These are phyloP conservation scores for Acacia acuminata DNA, from an alignment of 306 rosid genomes.

Conservation along the genomic window DNA sequence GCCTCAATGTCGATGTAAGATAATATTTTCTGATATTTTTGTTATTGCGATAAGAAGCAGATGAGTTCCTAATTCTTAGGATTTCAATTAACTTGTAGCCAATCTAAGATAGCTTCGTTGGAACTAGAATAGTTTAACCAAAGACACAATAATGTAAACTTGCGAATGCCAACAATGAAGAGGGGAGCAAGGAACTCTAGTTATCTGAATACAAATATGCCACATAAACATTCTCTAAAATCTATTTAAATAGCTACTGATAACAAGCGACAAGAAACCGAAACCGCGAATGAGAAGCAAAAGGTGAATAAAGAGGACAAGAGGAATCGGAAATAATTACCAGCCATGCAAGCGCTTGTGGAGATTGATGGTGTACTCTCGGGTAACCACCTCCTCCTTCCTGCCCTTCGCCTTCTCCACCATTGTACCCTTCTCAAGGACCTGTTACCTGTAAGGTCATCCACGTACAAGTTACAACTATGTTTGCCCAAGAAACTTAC, in stretches of 20 bases:
- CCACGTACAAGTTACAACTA: background rate
- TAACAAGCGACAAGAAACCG: background rate
- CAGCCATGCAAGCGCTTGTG: slow-evolving; percentile 95
- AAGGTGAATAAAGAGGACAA: background rate
- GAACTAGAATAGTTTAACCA: background rate
- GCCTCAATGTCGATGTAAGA: background rate
- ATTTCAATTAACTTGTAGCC: background rate
- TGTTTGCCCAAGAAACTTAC: background rate
- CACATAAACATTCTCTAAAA: background rate
- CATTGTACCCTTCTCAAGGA: slow-evolving; percentile 51
- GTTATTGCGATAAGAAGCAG: background rate
- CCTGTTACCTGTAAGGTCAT: slow-evolving; percentile 40
- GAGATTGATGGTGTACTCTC: slow-evolving; percentile 95
- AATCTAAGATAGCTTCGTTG: background rate
- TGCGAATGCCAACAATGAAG: background rate
- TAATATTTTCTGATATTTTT: background rate
- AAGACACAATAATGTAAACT: background rate
- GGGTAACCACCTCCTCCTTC: slow-evolving; percentile 87
- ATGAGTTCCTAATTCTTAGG: background rate
- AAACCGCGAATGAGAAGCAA: background rate
- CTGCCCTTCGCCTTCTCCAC: slow-evolving; percentile 83
- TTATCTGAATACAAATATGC: background rate
- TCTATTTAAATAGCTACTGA: background rate
- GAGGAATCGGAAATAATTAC: slow-evolving; percentile 33
- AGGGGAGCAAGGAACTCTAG: background rate